Conservation (phyloP, 2,329 filamentous ascomycete genomes). For the Plenodomus tracheiphilus region DNA sequence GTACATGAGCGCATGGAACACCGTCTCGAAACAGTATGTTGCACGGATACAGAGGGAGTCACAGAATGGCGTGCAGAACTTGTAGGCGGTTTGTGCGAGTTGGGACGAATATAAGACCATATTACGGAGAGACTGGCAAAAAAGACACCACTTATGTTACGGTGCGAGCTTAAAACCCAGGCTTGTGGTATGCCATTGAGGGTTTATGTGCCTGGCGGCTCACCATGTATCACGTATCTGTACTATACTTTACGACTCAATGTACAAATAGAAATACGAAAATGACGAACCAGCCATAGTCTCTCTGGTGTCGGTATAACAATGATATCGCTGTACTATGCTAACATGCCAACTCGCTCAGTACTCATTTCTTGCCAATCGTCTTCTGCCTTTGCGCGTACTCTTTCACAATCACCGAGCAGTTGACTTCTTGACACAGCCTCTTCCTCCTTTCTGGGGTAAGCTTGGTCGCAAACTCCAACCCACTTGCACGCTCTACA, state of each 20-base stretch:
- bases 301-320: too few relatives aligned
- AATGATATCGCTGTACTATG: slow-evolving; percentile 7
- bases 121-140: not conserved
- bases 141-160: too few relatives aligned
- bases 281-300: too few relatives aligned
- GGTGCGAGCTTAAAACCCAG: too few relatives aligned
- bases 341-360: slow-evolving; percentile 7
- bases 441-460: slow-evolving; percentile 72
- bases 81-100: slow-evolving; percentile 1
- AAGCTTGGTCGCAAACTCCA: slow-evolving; percentile 86
- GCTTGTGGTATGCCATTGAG: too few relatives aligned
- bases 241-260: not conserved
- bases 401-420: slow-evolving; percentile 80
- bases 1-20: slow-evolving; percentile 59
- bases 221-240: not conserved
- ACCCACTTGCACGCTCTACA: slow-evolving; percentile 85
- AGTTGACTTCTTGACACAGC: slow-evolving; percentile 84
- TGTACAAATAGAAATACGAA: too few relatives aligned
- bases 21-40: slow-evolving; percentile 55
- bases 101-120: not conserved
- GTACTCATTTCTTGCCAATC: slow-evolving; percentile 37
- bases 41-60: slow-evolving; percentile 51
- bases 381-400: slow-evolving; percentile 64
- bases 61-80: slow-evolving; percentile 9
- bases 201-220: not conserved